Evolutionary conservation across 2,329 filamentous ascomycete species (phyloP), one percentile per base, ranked within the genome.

Genomic region (Ophiostoma ulmi): DNA sequence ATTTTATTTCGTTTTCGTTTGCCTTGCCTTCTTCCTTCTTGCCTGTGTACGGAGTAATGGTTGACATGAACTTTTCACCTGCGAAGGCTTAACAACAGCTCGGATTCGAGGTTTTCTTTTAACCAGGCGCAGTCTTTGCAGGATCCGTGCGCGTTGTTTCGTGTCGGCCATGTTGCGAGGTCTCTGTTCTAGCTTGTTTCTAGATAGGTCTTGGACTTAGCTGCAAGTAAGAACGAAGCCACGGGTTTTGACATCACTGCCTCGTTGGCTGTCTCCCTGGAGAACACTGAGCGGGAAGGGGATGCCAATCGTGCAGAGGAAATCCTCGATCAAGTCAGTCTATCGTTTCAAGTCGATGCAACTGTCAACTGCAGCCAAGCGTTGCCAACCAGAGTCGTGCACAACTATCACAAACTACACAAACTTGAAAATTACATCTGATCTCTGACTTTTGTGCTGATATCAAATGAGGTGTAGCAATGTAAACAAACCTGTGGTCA

Each of bases 111-210:
- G 14, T 31, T 14, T 11, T 22, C 0, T 26, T 8, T 58, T 11
- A 26, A 11, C 8, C 52, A 22, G 52, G 52, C 52, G 52, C 20
- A 58, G 52, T 58, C 52, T 58, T 13, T 22, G n/a, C n/a, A 22
- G 63, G 36, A 65, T n/a, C 63, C 63, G 36, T 39, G 63, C 63
- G 22, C 63, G 22, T 39, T 65, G 63, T 65, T 65, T 65, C 61
- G 61, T 38, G 31, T 64, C 31, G 17, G 35, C 35, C 31, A 17
- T 17, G 52, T 58, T 26, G 52, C 52, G 52, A 64, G 61, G 35
- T 14, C 20, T 65, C 35, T 39, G 63, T 39, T 39, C 20, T 65
- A 22, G 63, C 36, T 20, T 63, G 58, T 63, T 63, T 63, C 58
- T 17, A 35, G 26, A 35, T 17, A 20, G n/a, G 44, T 20, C 52